Base-by-base conservation (phyloP, 2,329 filamentous ascomycete species). In the Ceratocystis destructans region DNA sequence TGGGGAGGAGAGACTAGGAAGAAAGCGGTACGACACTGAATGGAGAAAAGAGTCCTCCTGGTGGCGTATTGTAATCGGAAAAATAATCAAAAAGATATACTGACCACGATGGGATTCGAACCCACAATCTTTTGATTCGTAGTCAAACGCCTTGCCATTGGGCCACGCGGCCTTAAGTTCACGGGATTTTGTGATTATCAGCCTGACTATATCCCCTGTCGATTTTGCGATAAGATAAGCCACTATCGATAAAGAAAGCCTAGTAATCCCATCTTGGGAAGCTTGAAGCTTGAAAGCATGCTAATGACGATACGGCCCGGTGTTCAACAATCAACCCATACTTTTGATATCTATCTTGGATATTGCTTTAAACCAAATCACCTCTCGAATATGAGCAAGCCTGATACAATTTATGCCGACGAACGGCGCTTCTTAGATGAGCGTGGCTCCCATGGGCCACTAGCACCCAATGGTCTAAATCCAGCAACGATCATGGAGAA, bases 401-500 rank as follows among this genome's bases (percentile, higher is more conserved):
- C 66, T 61, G 73, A 81, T 37, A 76, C 73, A 84, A 91, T 79
- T 76, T 86, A 87, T 74, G 91, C 91, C 73, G 91, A 96, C 75
- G 90, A 89, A 76, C 81, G 82, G 69, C 82, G 81, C 71, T 87
- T 96, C 75, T 88, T 97, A 74, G 93, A 97, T 78, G 90, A 96
- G 77, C 89, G 93, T 71, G 93, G 93, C 74, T 89, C 89, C 73
- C 80, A 79, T 12, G 89, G 87, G 59, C 77, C 85, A 45, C 83
- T 95, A 25, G 87, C 94, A 69, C 91, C 84, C 68, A 87, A 93
- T 74, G 91, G 91, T 68, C 87, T 95, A 73, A 96, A 96, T 77
- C 93, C 93, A 0, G 89, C 91, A n/a, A 92, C 89, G 3, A 89
- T 97, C 68, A 89, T 97, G 82, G 93, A 97, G 76, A 96, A 96